These are phyloP conservation scores for Asterochloris erici DNA, from an alignment of 139 green algal genomes.

Conservation along the genomic window DNA sequence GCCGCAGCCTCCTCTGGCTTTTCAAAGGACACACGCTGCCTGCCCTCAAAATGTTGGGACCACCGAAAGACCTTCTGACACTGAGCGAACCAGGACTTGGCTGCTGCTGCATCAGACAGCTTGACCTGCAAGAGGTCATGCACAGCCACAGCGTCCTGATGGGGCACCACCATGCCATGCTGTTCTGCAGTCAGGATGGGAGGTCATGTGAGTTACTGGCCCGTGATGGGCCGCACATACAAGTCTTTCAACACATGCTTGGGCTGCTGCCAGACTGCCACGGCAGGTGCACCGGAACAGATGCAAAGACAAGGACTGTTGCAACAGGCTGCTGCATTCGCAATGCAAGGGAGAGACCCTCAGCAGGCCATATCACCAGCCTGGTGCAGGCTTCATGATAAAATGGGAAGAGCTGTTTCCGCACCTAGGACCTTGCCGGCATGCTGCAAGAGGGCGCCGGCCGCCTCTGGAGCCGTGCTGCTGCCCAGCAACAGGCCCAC, in stretches of 20 bases:
- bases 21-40: slow-evolving; percentile 12
- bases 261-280: neutral
- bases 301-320: neutral
- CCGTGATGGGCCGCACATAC: neutral
- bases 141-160: slow-evolving; percentile 35
- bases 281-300: neutral
- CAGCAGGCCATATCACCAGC: neutral
- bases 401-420: neutral
- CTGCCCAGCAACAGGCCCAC: slow-evolving; percentile 27
- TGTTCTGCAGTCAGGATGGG: neutral
- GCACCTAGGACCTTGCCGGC: neutral
- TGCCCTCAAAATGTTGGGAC: slow-evolving; percentile 63
- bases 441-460: neutral
- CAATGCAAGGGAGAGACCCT: neutral
- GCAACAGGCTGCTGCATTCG: neutral
- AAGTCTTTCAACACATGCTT: too few relatives aligned
- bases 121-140: slow-evolving; percentile 38
- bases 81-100: slow-evolving; percentile 37
- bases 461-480: neutral
- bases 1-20: too few relatives aligned
- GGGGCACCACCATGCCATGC: slow-evolving; percentile 18
- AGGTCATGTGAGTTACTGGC: neutral
- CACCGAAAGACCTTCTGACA: slow-evolving; percentile 49
- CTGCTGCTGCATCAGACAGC: slow-evolving; percentile 33
- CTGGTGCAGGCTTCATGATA: neutral